These are phyloP conservation scores for Debaryomyces castellii DNA, from an alignment of 805 yeast species.

Conservation along the genomic window DNA sequence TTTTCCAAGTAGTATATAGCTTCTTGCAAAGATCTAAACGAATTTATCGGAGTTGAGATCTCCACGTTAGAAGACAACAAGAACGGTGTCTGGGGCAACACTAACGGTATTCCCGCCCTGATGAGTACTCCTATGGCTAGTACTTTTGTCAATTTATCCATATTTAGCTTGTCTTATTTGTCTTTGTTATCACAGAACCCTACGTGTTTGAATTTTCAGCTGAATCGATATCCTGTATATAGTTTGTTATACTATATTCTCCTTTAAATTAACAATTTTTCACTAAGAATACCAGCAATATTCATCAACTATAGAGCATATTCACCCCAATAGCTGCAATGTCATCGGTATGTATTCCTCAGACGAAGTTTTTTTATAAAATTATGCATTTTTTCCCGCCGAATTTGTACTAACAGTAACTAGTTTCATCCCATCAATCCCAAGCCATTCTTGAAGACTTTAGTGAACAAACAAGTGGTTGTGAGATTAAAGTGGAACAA, in stretches of 20 bases:
- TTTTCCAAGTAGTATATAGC: conserved; percentile 55
- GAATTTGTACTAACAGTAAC: neutral
- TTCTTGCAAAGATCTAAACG: conserved; percentile 51
- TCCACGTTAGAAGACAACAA: conserved; percentile 46
- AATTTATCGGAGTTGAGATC: conserved; percentile 71
- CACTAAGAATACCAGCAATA: neutral
- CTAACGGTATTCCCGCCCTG: conserved; percentile 34
- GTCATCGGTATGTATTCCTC: conserved; percentile 11
- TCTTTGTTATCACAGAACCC: neutral
- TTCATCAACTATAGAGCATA: neutral
- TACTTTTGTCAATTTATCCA: conserved; percentile 23
- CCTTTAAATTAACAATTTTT: neutral
- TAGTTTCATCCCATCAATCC: conserved; percentile 73
- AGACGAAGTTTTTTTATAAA: neutral
- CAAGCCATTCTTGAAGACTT: conserved; percentile 80
- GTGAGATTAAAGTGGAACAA: conserved; percentile 88
- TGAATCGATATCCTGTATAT: neutral
- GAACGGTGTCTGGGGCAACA: conserved; percentile 29
- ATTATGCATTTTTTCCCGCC: neutral
- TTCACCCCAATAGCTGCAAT: neutral
- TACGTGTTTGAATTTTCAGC: conserved; percentile 1
- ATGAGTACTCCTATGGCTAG: conserved; percentile 28
- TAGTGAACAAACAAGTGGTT: conserved; percentile 66
- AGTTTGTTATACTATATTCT: neutral
- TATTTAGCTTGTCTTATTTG: conserved; percentile 1